Percentiles rank a stretch among this genome's conserved stretches.
phyloP scores from a whole-genome alignment of 441 rosid genomes.

The Croton laevigatus region DNA sequence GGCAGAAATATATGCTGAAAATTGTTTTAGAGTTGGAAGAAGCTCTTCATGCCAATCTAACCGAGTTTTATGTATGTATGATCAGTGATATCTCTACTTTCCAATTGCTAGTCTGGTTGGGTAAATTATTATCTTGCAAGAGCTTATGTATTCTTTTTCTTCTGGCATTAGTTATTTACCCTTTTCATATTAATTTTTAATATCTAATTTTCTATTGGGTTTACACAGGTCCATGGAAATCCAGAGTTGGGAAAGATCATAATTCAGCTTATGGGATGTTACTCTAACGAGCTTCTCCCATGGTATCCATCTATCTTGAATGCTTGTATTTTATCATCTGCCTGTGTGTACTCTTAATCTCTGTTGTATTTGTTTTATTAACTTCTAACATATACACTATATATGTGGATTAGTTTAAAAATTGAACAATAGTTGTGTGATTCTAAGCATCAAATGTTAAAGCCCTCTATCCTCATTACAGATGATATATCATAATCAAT shows the following conservation, averaged over 20 bases:
- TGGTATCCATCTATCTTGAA: conserved; percentile 47
- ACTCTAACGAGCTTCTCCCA: conserved; percentile 64
- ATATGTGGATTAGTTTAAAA: not conserved
- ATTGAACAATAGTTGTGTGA: not conserved
- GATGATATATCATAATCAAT: not conserved
- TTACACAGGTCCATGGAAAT: conserved; percentile 59
- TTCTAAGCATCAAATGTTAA: not conserved
- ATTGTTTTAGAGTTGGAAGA: conserved; percentile 59
- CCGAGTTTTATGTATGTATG: conserved; percentile 65
- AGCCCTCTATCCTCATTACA: not conserved
- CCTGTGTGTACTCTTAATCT: not conserved
- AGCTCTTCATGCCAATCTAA: conserved; percentile 49
- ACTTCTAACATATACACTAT: not conserved
- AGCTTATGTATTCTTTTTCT: conserved; percentile 6
- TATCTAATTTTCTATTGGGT: conserved; percentile 14
- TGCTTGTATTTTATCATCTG: conserved; percentile 13
- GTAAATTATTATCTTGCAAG: conserved; percentile 13
- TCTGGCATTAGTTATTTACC: not conserved
- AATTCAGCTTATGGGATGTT: conserved; percentile 71
- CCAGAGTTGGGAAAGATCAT: conserved; percentile 40
- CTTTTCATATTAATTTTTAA: not conserved
- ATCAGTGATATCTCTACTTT: not conserved
- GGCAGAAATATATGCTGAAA: conserved; percentile 55
- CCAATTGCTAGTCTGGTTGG: conserved; percentile 6
- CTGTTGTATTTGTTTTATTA: conserved; percentile 2